Conservation (phyloP, 108 stramenopile genomes). For the Skeletonema potamos region DNA sequence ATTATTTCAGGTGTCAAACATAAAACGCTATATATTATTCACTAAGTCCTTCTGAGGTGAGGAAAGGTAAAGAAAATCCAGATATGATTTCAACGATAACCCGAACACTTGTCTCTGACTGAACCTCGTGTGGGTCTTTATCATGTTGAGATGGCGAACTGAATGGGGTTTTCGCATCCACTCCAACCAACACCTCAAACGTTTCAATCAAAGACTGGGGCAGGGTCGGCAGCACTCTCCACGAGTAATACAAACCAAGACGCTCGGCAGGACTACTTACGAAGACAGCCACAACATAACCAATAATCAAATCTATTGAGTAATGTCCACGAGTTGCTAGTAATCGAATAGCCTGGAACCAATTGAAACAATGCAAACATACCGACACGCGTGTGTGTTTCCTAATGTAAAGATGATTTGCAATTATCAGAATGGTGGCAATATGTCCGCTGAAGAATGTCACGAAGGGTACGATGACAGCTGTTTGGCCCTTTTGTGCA, state of each 20-base stretch:
- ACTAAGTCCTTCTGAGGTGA: too few species aligned
- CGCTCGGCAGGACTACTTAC: slow-evolving; percentile 43
- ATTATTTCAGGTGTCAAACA: too few species aligned
- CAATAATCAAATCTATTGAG: slow-evolving; percentile 59
- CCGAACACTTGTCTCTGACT: slow-evolving; percentile 17
- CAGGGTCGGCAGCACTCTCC: slow-evolving; percentile 9
- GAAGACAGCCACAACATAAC: slow-evolving; percentile 44
- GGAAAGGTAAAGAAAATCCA: background rate
- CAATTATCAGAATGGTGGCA: slow-evolving; percentile 40
- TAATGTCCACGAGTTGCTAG: slow-evolving; percentile 61
- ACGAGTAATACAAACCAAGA: slow-evolving; percentile 31
- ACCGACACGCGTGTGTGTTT: slow-evolving; percentile 5
- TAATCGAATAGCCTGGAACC: slow-evolving; percentile 39
- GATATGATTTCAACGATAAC: slow-evolving; percentile 10
- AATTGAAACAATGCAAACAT: slow-evolving; percentile 39
- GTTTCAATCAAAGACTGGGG: slow-evolving; percentile 12
- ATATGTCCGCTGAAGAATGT: slow-evolving; percentile 51
- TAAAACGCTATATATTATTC: too few species aligned
- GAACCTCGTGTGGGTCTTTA: background rate
- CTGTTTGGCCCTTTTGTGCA: background rate
- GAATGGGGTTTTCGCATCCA: slow-evolving; percentile 1
- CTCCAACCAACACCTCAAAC: slow-evolving; percentile 29
- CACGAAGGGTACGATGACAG: slow-evolving; percentile 20
- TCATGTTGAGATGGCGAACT: background rate
- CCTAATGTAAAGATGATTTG: slow-evolving; percentile 43